Base-by-base conservation (phyloP, 768 basidiomycete species). In the Leucocoprinus birnbaumii region DNA sequence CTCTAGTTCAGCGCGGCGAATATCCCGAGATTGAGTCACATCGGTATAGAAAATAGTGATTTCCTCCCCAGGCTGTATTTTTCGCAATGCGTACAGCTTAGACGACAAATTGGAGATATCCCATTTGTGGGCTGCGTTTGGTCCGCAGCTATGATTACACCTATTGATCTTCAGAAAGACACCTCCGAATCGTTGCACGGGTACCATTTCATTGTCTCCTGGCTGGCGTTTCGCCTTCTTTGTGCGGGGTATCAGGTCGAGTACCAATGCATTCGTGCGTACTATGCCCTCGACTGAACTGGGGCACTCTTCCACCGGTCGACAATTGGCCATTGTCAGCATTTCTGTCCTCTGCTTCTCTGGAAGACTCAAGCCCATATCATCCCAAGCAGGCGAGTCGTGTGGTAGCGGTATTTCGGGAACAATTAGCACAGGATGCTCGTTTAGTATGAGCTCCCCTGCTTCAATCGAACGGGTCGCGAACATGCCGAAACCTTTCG, bases 81-180 rank as follows among this genome's bases (percentile, higher is more conserved):
- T 57, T 5, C 77, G 68, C 8, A 77, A 65, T 2, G 78, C 72
- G 55, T 74, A 76, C 26, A 80, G 59, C 2, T 71, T 67, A 10
- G 70, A 61, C 2, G 75, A 71, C 53, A 78, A 69, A 1, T 68
- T 67, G 2, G 65, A 59, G 14, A 64, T 62, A 51, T 77, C 68
- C 76, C 78, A 80, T 58, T 71, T 74, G 24, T 74, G 61, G 10
- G 69, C 69, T 2, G 73, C 74, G 58, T 78, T 77, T 5, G 77
- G 74, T 18, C 73, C 73, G 54, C 79, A 80, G 57, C 77, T 76
- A 49, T 80, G 79, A 56, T 80, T 80, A 31, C 66, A 66, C 11
- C 78, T 68, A 58, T 74, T 74, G 26, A 78, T 69, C 27, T 66
- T 64, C 10, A 73, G 67, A 59, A 75, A 79, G 0, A 74, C 68